phyloP scores from a whole-genome alignment of 768 basidiomycete species.

The Panus rudis region DNA sequence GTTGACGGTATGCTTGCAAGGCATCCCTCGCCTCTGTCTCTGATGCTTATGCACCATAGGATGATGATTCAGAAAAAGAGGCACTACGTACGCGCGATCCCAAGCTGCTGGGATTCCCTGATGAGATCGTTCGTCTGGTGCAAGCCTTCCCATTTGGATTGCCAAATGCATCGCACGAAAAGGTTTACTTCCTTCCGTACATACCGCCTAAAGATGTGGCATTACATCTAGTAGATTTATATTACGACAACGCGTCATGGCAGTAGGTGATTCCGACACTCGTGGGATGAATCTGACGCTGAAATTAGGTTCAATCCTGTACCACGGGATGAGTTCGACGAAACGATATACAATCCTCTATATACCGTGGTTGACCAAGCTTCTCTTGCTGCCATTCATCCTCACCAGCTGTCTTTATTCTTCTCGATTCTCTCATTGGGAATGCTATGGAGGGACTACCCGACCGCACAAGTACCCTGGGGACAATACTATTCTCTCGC shows the following conservation, averaged over 20 bases:
- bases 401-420: slow-evolving; percentile 45
- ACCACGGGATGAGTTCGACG: slow-evolving; percentile 34
- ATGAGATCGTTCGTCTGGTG: slow-evolving; percentile 37
- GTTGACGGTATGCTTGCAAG: slow-evolving; percentile 3
- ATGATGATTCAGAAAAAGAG: neutral
- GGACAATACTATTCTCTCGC: slow-evolving; percentile 42
- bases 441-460: slow-evolving; percentile 33
- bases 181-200: slow-evolving; percentile 31
- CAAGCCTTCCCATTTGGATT: slow-evolving; percentile 45
- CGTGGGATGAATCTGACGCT: neutral
- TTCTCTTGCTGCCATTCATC: slow-evolving; percentile 33
- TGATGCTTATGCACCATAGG: too few species aligned
- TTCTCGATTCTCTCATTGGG: slow-evolving; percentile 46
- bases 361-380: slow-evolving; percentile 26
- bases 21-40: neutral
- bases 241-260: slow-evolving; percentile 40
- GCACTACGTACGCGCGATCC: slow-evolving; percentile 9
- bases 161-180: slow-evolving; percentile 31
- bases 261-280: slow-evolving; percentile 30
- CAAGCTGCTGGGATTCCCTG: slow-evolving; percentile 30
- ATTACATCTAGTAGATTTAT: slow-evolving; percentile 33
- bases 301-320: slow-evolving; percentile 39
- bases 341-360: slow-evolving; percentile 35
- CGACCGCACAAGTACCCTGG: slow-evolving; percentile 25
- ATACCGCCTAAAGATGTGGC: slow-evolving; percentile 35